A percentile compares a stretch with the other conserved stretches of the same genome.
Evolutionary conservation across 805 yeast species (phyloP).

Genomic region (Teunomyces kruisii): DNA sequence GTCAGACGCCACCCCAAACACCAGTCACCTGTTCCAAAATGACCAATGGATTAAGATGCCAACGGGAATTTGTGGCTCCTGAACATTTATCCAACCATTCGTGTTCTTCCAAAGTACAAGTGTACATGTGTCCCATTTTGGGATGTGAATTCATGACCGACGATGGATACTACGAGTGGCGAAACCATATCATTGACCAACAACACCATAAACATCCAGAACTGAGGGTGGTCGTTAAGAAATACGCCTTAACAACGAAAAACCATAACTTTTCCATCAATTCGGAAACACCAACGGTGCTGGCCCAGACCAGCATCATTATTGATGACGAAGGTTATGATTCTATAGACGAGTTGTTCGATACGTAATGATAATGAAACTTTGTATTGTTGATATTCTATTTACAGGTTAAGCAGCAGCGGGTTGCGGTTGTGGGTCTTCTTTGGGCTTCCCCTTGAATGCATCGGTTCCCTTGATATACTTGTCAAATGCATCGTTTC

Average conservation of each 20-base stretch:
- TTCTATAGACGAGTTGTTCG: constrained; percentile 13
- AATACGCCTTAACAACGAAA: background rate
- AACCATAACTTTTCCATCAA: background rate
- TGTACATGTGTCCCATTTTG: constrained; percentile 35
- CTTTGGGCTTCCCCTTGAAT: constrained; percentile 32
- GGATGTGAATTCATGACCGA: constrained; percentile 43
- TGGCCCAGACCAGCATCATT: background rate
- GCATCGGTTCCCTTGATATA: constrained; percentile 59
- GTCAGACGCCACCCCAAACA: background rate
- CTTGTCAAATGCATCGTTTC: constrained; percentile 87
- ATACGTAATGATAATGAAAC: background rate
- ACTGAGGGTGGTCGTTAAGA: background rate
- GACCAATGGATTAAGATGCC: background rate
- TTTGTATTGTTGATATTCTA: background rate
- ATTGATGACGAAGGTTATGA: constrained; percentile 6
- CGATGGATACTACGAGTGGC: constrained; percentile 27
- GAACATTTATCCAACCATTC: background rate
- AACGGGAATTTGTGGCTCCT: background rate
- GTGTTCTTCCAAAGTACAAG: constrained; percentile 33
- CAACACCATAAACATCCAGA: constrained; percentile 16
- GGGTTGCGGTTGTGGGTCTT: background rate
- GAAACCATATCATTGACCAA: constrained; percentile 23
- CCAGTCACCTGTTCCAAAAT: background rate
- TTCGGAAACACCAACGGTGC: background rate
- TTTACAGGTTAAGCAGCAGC: background rate